phyloP scores from a whole-genome alignment of 2,329 filamentous ascomycete genomes.

The Cadophora sp. region DNA sequence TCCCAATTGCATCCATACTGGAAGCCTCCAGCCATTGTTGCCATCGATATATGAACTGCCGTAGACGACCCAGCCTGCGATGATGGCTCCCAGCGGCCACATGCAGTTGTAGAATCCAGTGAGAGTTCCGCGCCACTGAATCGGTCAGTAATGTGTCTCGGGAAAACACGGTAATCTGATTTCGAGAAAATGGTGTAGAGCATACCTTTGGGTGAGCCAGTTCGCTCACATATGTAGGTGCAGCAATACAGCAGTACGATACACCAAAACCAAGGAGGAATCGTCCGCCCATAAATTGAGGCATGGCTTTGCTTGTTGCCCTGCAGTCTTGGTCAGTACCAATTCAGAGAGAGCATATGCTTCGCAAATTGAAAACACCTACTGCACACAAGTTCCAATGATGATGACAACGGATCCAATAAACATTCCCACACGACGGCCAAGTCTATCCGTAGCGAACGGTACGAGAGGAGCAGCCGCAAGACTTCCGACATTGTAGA shows the following conservation, averaged over 20 bases:
- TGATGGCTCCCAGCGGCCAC: conserved; percentile 33
- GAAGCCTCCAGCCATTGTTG: conserved; percentile 41
- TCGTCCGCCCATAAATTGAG: conserved; percentile 56
- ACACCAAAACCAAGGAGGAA: conserved; percentile 59
- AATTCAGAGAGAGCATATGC: not conserved
- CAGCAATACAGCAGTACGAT: conserved; percentile 54
- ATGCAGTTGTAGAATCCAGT: conserved; percentile 59
- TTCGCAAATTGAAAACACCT: not conserved
- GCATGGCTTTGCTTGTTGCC: conserved; percentile 49
- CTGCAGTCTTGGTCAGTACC: not conserved
- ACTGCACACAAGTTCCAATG: conserved; percentile 57
- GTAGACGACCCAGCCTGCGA: conserved; percentile 31
- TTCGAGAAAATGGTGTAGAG: too few relatives aligned
- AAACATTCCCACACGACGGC: conserved; percentile 59
- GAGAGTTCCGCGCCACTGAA: conserved; percentile 54
- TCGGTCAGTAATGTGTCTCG: not conserved
- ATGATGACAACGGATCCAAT: conserved; percentile 56
- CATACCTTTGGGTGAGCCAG: conserved; percentile 54
- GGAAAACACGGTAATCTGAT: too few relatives aligned
- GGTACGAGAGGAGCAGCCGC: conserved; percentile 62
- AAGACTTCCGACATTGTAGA: conserved; percentile 66
- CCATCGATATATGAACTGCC: conserved; percentile 40
- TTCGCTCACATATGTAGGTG: conserved; percentile 56
- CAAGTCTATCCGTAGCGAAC: conserved; percentile 57
- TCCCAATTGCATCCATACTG: conserved; percentile 43